These are phyloP conservation scores for Eucalyptus urophylla DNA, from an alignment of 345 rosid species.

Conservation along the genomic window DNA sequence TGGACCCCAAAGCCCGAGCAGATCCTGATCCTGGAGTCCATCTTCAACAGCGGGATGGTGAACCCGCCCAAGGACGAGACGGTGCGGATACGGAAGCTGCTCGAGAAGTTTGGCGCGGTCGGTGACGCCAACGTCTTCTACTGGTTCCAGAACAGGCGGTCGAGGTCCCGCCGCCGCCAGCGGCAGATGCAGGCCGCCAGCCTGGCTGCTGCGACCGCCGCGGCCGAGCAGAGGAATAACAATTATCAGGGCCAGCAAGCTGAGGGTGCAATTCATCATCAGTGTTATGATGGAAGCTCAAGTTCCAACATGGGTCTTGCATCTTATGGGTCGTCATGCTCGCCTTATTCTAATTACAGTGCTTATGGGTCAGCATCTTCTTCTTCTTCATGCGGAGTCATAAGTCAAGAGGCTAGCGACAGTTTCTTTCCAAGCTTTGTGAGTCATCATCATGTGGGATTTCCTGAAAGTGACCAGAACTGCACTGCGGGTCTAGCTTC, in stretches of 20 bases:
- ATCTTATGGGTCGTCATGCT: conserved; percentile 18
- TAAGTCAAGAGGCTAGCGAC: conserved; percentile 17
- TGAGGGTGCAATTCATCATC: conserved; percentile 25
- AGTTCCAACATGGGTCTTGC: conserved; percentile 3
- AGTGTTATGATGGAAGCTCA: conserved; percentile 4
- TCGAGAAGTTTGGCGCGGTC: conserved; percentile 86
- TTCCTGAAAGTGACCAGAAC: conserved; percentile 41
- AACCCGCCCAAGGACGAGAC: conserved; percentile 98
- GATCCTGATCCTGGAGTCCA: conserved; percentile 94
- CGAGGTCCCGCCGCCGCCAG: conserved; percentile 94
- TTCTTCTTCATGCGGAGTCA: conserved; percentile 35
- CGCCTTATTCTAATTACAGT: conserved; percentile 10
- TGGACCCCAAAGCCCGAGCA: conserved; percentile 99
- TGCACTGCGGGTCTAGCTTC: conserved; percentile 23
- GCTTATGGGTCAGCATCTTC: background rate
- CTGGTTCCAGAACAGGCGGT: conserved; percentile 97
- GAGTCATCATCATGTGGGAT: conserved; percentile 52
- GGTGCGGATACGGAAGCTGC: conserved; percentile 73
- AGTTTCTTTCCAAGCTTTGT: conserved; percentile 16
- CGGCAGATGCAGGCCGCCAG: conserved; percentile 67
- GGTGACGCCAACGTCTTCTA: conserved; percentile 99
- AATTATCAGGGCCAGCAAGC: background rate
- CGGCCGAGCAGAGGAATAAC: background rate
- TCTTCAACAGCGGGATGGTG: conserved; percentile 97
- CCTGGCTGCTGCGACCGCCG: conserved; percentile 18